phyloP scores from a whole-genome alignment of 805 yeast genomes.

The Kluyveromyces starmeri region DNA sequence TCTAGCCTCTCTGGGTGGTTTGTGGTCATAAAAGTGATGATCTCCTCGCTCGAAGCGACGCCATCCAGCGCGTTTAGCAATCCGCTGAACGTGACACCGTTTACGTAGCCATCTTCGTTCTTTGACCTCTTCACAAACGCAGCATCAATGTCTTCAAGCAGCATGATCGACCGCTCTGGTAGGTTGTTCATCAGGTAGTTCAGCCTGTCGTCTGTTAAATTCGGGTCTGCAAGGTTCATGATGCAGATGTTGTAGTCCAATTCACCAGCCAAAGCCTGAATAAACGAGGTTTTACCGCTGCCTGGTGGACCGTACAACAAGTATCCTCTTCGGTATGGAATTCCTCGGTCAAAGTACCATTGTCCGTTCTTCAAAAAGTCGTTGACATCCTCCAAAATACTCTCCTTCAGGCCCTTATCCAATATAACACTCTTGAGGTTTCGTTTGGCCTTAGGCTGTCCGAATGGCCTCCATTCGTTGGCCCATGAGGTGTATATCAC shows the following conservation, averaged over 20 bases:
- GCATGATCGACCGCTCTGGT: slow-evolving; percentile 77
- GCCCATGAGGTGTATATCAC: slow-evolving; percentile 94
- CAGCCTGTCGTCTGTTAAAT: slow-evolving; percentile 87
- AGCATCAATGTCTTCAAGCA: slow-evolving; percentile 91
- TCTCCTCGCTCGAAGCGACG: slow-evolving; percentile 94
- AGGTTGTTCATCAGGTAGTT: slow-evolving; percentile 95
- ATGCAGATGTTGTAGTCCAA: slow-evolving; percentile 93
- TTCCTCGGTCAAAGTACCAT: slow-evolving; percentile 96
- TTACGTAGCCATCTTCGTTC: slow-evolving; percentile 64
- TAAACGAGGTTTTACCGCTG: slow-evolving; percentile 90
- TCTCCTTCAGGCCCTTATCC: slow-evolving; percentile 64
- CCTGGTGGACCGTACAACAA: slow-evolving; percentile 96
- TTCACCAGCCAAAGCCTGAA: slow-evolving; percentile 95
- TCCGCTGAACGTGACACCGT: slow-evolving; percentile 95
- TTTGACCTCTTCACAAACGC: slow-evolving; percentile 83
- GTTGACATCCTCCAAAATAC: slow-evolving; percentile 58
- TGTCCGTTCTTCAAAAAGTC: slow-evolving; percentile 73
- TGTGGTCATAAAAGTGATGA: slow-evolving; percentile 95
- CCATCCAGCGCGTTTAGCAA: slow-evolving; percentile 91
- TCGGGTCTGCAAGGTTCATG: slow-evolving; percentile 80
- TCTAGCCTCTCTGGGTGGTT: slow-evolving; percentile 93
- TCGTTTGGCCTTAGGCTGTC: slow-evolving; percentile 86
- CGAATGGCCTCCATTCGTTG: slow-evolving; percentile 98
- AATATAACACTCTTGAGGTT: slow-evolving; percentile 76
- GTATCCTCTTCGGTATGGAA: slow-evolving; percentile 94